Percentiles rank a stretch among this genome's conserved stretches.
Conservation (phyloP, 768 basidiomycete genomes). For the Podaxis mareebaensis region DNA sequence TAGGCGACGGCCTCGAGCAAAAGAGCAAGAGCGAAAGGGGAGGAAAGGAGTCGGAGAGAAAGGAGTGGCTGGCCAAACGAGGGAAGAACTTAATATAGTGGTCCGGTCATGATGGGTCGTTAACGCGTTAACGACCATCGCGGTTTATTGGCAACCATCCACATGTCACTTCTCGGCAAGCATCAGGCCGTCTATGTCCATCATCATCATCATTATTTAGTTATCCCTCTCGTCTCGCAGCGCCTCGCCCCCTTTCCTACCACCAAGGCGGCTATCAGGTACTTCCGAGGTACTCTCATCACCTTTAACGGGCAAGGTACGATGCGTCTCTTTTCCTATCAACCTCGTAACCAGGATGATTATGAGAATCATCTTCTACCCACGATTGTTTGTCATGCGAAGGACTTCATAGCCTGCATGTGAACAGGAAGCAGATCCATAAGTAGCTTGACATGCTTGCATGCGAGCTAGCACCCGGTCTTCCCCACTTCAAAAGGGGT, state of each 20-base stretch:
- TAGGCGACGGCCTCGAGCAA: conserved; percentile 36
- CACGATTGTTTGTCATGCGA: no score
- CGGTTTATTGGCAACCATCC: conserved; percentile 3
- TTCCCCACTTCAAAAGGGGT: not conserved
- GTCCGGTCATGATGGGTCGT: not conserved
- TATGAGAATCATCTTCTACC: not conserved
- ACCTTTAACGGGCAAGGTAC: not conserved
- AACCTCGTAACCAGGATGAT: not conserved
- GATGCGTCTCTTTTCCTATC: not conserved
- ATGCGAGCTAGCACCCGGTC: not conserved
- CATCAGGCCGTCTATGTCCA: not conserved
- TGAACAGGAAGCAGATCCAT: not conserved
- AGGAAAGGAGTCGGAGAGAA: conserved; percentile 18
- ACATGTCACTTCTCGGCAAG: conserved; percentile 13
- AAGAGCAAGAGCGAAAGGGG: conserved; percentile 14
- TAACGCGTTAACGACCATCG: conserved; percentile 13
- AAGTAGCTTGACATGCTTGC: not conserved
- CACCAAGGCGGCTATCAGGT: not conserved
- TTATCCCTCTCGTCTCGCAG: not conserved
- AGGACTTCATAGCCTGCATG: not conserved
- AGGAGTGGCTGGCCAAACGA: not conserved
- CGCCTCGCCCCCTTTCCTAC: not conserved
- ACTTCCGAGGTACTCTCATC: not conserved
- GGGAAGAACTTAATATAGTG: conserved; percentile 5
- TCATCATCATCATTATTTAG: not conserved